These are phyloP conservation scores for Pistacia atlantica DNA, from an alignment of 345 rosid species.

Conservation along the genomic window DNA sequence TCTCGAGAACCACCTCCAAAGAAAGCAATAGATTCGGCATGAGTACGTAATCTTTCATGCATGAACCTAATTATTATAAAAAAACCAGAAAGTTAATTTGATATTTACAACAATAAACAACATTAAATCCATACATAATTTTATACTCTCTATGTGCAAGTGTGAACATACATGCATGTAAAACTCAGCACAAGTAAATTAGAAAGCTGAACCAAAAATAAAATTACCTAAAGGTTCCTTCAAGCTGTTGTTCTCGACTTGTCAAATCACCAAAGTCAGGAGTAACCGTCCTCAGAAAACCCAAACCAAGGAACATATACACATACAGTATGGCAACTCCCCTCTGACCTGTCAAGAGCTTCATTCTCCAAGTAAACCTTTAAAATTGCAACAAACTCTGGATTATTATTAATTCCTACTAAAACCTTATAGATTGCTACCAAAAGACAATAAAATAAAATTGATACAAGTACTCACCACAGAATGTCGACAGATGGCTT, in stretches of 20 bases:
- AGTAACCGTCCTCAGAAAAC: conserved; percentile 82
- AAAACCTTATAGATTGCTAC: conserved; percentile 16
- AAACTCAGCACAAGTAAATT: conserved; percentile 9
- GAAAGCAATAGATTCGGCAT: conserved; percentile 99
- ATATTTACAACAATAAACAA: conserved; percentile 13
- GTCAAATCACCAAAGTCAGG: conserved; percentile 96
- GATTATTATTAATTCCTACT: conserved; percentile 18
- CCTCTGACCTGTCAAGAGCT: conserved; percentile 86
- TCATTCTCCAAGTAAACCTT: conserved; percentile 99
- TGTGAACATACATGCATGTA: not conserved
- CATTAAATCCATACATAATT: conserved; percentile 14
- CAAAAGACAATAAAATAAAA: conserved; percentile 3
- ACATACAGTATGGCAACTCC: conserved; percentile 94
- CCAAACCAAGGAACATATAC: conserved; percentile 94
- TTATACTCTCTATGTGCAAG: not conserved
- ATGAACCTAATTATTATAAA: conserved; percentile 66
- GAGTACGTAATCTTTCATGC: conserved; percentile 96
- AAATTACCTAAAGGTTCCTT: conserved; percentile 89
- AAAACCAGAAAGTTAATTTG: conserved; percentile 17
- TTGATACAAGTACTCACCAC: conserved; percentile 58
- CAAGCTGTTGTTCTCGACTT: conserved; percentile 84
- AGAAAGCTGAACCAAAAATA: conserved; percentile 11
- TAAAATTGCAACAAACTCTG: conserved; percentile 23
- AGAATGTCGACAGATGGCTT: conserved; percentile 95
- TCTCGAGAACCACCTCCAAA: conserved; percentile 99